A percentile compares a stretch with the other conserved stretches of the same genome.
Conservation (phyloP, 2,329 filamentous ascomycete genomes). For the Diatrype stigma region DNA sequence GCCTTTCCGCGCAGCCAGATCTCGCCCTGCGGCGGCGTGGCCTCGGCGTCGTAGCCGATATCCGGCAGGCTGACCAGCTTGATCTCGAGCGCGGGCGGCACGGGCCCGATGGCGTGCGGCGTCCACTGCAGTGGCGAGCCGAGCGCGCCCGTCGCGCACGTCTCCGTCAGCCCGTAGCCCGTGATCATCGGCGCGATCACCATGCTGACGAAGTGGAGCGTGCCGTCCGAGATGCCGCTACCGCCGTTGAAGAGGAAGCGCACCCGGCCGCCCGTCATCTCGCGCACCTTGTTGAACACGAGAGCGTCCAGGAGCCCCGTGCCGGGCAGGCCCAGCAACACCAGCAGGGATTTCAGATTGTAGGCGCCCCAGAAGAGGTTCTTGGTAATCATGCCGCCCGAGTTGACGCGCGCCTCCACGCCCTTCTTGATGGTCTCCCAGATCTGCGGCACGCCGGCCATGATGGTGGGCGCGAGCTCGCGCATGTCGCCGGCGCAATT, state of each 20-base stretch:
- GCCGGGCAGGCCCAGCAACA: slow-evolving; percentile 58
- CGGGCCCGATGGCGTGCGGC: slow-evolving; percentile 69
- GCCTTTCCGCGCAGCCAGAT: slow-evolving; percentile 80
- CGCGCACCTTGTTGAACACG: slow-evolving; percentile 88
- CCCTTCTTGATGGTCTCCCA: slow-evolving; percentile 99
- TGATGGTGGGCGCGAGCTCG: slow-evolving; percentile 81
- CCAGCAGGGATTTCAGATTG: slow-evolving; percentile 55
- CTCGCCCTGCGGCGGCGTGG: slow-evolving; percentile 81
- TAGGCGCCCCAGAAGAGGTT: slow-evolving; percentile 73
- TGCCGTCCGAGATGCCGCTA: slow-evolving; percentile 82
- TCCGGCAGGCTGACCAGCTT: slow-evolving; percentile 91
- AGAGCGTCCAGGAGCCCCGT: slow-evolving; percentile 70
- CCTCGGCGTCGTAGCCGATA: slow-evolving; percentile 74
- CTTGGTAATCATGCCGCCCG: slow-evolving; percentile 63
- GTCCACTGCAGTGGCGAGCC: slow-evolving; percentile 85
- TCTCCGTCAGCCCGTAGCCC: slow-evolving; percentile 94
- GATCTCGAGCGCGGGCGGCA: slow-evolving; percentile 73
- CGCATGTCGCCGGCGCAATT: slow-evolving; percentile 94
- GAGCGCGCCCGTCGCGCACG: slow-evolving; percentile 75
- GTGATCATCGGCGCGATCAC: slow-evolving; percentile 90
- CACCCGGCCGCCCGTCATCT: slow-evolving; percentile 82
- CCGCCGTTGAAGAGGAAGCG: slow-evolving; percentile 93
- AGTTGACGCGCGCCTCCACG: slow-evolving; percentile 73
- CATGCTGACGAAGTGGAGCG: slow-evolving; percentile 85
- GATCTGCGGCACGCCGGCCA: slow-evolving; percentile 92